Evolutionary conservation across 345 rosid genomes (phyloP), one percentile per base, ranked within the genome.

Genomic region (Lenwebbia sp.): DNA sequence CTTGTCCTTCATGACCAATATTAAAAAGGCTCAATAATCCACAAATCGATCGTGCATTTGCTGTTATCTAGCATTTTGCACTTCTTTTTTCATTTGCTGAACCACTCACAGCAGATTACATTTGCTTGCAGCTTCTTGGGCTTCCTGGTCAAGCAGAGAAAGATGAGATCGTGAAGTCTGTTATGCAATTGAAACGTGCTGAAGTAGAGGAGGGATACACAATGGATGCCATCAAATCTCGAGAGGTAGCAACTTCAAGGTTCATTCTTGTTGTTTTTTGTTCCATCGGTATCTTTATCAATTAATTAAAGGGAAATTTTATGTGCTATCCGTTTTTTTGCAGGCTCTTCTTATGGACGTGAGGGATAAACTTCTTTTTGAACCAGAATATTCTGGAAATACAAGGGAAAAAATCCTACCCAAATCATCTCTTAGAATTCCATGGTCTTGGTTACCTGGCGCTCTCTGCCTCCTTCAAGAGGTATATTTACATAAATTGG

Each of bases 391-490:
- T 91, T 95, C 99, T 86, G 99, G 99, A 88, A 92, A 92, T 86
- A 28, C 90, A 22, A 95, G 91, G 89, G 96, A 92, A 83, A 96
- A 92, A 84, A 89, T 95, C 86, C 92, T 92, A 13, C 99, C 99
- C 15, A 95, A 92, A 88, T 91, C 94, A 88, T 92, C 97, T 86
- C 94, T 97, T 83, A 90, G 88, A 89, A 93, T 97, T 75, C 97
- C 96, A 15, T 95, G 95, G 96, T 81, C 92, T 60, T 97, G 98
- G 99, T 88, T 97, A 90, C 95, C 99, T 86, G 98, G 93, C 85
- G 99, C 98, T 84, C 94, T 97, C 83, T 94, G 98, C 90, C 94
- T 97, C 62, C 99, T 96, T 88, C 99, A 96, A 92, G 99, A 97
- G 99, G 99, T 97, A 88, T 30, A 37, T 70, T 70, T 70, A 37